These are phyloP conservation scores for Pyrus bretschneideri DNA, from an alignment of 306 rosid species.

Conservation along the genomic window DNA sequence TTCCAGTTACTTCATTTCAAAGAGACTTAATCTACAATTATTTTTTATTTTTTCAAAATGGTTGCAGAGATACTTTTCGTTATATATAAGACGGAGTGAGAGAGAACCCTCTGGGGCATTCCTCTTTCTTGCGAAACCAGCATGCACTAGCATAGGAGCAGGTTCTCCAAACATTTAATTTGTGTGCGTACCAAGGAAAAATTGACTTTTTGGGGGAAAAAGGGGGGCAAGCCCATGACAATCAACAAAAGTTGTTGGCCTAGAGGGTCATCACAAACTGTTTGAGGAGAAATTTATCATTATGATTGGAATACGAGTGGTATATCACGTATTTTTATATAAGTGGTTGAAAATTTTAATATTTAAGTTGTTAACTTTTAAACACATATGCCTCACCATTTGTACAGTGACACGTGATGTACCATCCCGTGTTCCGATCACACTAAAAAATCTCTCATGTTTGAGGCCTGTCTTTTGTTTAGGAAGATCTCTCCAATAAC, in stretches of 20 bases:
- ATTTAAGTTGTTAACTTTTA: no score
- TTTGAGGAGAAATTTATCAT: not conserved
- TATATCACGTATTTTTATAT: no score
- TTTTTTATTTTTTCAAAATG: not conserved
- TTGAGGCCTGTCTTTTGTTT: not conserved
- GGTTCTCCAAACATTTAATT: not conserved
- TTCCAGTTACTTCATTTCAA: not conserved
- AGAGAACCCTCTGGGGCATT: not conserved
- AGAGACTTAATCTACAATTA: not conserved
- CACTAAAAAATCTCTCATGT: no score
- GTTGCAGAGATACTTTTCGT: not conserved
- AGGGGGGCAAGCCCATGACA: not conserved
- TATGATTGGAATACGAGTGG: no score
- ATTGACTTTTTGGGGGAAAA: not conserved
- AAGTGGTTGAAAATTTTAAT: no score
- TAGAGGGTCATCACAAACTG: not conserved
- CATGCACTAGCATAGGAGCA: slow-evolving; percentile 4
- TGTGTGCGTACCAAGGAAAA: not conserved
- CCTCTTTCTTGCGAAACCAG: not conserved
- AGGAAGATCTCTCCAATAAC: not conserved
- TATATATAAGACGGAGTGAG: not conserved
- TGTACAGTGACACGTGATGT: no score
- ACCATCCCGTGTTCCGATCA: rapidly evolving
- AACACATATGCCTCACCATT: no score
- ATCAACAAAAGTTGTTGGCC: not conserved